Evolutionary conservation across 208 protist genomes (phyloP), one percentile per base, ranked within the genome.

Genomic region (Zelonia costaricensis): DNA sequence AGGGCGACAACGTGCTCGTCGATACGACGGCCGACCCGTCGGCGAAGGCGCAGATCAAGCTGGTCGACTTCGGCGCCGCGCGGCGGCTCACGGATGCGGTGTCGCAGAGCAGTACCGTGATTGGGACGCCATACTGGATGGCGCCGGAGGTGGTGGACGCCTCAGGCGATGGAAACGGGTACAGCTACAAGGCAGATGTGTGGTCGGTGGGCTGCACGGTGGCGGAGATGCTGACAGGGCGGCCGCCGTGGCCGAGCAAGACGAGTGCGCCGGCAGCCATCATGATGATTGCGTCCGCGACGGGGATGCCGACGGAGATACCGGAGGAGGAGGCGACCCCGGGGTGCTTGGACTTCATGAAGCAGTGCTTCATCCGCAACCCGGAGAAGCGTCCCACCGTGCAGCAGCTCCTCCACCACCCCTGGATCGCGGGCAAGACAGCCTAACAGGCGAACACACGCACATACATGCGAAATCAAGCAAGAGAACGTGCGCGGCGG

Each of bases 81-180:
- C 72, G 84, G 27, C 75, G 86, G 25, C 65, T 97, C 13, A 88
- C 83, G 9, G 92, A 97, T 45, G 83, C 86, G 4, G 78, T 95
- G 5, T 75, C 80, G 13, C 92, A 94, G 62, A 94, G 84, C 62
- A 84, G 86, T 36, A 97, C 92, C 18, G 82, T 97, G 12, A 93
- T 94, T 46, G 92, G 92, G 25, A 95, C 92, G 30, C 92, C 92
- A n/a, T 97, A 97, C 74, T 97, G 92, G 90, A 97, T 97, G 92
- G 92, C 92, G 2, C 92, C 92, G 18, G 89, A 97, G 78, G 88
- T 97, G 62, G 87, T 97, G 38, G 78, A 93, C 68, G 82, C 61
- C 47, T 69, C 61, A 35, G 68, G 59, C 5, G 60, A 67, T 13
- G 46, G 68, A 18, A 58, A 39, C 27, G 90, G 90, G 9, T 95